Conservation (phyloP, 345 rosid species). For the Citrus reticulata region DNA sequence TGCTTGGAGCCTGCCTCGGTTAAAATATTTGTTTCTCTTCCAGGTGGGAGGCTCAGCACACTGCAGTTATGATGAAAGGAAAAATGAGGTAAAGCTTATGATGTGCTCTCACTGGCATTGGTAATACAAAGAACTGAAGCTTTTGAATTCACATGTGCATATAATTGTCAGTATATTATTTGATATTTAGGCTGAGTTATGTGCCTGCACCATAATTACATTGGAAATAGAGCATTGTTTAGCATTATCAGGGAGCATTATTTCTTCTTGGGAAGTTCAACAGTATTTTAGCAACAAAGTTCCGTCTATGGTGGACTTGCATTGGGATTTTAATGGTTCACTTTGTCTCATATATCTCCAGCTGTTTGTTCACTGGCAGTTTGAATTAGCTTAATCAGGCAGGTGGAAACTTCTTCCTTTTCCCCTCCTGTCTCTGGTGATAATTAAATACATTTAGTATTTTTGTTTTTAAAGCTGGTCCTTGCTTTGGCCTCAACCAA, state of each 20-base stretch:
- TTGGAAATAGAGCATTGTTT: background rate
- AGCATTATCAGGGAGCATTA: background rate
- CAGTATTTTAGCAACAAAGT: background rate
- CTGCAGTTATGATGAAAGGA: conserved; percentile 20
- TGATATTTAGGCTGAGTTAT: background rate
- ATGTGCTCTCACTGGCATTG: background rate
- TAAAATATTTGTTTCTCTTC: conserved; percentile 1
- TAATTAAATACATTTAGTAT: background rate
- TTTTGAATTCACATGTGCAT: background rate
- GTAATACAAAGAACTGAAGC: background rate
- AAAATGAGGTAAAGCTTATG: conserved; percentile 30
- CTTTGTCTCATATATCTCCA: no score
- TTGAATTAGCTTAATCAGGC: background rate
- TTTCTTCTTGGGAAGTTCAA: background rate
- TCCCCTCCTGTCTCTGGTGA: no score
- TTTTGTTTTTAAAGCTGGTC: background rate
- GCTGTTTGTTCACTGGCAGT: no score
- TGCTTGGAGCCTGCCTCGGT: background rate
- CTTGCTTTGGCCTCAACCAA: background rate
- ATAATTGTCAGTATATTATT: background rate
- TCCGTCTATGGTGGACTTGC: no score
- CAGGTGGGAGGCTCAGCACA: conserved; percentile 27
- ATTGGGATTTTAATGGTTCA: no score
- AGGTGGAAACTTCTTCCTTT: background rate
- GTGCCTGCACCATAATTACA: background rate